Evolutionary conservation across 2,329 filamentous ascomycete species (phyloP), one percentile per base, ranked within the genome.

Genomic region (Huntiella decipiens): DNA sequence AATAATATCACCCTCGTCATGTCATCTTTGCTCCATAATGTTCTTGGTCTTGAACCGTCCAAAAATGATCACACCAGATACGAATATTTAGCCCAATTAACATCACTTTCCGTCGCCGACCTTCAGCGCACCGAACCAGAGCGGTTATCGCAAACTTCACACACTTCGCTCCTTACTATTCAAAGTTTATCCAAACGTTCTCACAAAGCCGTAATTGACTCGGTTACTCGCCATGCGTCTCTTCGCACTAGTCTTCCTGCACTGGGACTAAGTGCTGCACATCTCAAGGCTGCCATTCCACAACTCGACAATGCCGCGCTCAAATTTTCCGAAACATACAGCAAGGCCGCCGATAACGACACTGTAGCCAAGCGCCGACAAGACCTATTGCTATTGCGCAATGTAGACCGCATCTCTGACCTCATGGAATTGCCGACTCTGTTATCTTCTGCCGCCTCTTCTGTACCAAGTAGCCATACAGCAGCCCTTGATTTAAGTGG

Each of bases 171-270:
- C 11, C 74, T 93, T 36, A 83, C 85, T 1, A 71, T 96, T 1
- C 91, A 98, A 59, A 74, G 77, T 0, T 74, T 96, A 43, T 88
- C 87, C 5, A 93, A 93, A 55, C 82, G 83, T 53, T 94, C 87
- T 1, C 80, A 95, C 61, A 83, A 80, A 57, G 71, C 79, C 13
- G 78, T 96, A 52, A 86, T 95, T 54, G 70, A 78, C 45, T 91
- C 88, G 3, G 78, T 83, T 16, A 73, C 77, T 53, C 79, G 82
- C 54, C 77, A 96, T 55, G 71, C 74, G n/a, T 77, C 76, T 7
- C 70, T 96, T 5, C 68, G 69, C 43, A 67, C 70, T n/a, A 73
- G 78, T 1, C 66, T 98, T n/a, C 82, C 85, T 0, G 60, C 66
- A 11, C 65, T 96, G 38, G 74, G 73, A 34, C 66, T 70, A 42